These are phyloP conservation scores for Cladophialophora exuberans DNA, from an alignment of 2,329 filamentous ascomycete species.

Conservation along the genomic window DNA sequence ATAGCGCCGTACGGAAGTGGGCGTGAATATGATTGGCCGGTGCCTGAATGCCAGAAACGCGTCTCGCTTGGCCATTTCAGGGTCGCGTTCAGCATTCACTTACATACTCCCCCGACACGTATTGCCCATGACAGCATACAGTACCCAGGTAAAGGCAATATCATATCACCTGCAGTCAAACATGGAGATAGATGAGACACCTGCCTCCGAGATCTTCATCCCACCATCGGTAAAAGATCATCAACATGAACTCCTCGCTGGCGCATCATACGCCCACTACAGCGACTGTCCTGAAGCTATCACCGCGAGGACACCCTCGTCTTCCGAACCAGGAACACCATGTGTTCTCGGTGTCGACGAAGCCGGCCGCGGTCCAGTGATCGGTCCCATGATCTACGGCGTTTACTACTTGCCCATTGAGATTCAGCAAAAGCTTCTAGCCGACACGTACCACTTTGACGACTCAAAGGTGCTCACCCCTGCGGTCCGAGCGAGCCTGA, in stretches of 20 bases:
- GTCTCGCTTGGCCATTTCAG: neutral
- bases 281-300: constrained; percentile 69
- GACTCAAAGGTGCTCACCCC: constrained; percentile 92
- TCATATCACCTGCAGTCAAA: neutral
- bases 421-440: constrained; percentile 71
- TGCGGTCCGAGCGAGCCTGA: constrained; percentile 72
- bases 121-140: neutral
- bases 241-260: constrained; percentile 58
- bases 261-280: constrained; percentile 72
- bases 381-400: constrained; percentile 73
- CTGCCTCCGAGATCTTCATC: constrained; percentile 54
- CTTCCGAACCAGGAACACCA: constrained; percentile 48
- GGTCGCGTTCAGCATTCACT: neutral
- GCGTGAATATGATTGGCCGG: neutral
- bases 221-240: constrained; percentile 68
- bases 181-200: constrained; percentile 42
- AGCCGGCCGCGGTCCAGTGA: constrained; percentile 89
- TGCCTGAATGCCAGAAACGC: neutral
- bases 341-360: constrained; percentile 91
- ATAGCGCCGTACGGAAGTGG: neutral
- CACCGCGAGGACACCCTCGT: constrained; percentile 37
- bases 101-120: neutral
- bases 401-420: constrained; percentile 72
- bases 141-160: neutral
- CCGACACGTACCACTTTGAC: constrained; percentile 81